Base-by-base conservation (phyloP, 306 rosid species). In the Trifolium fragiferum region DNA sequence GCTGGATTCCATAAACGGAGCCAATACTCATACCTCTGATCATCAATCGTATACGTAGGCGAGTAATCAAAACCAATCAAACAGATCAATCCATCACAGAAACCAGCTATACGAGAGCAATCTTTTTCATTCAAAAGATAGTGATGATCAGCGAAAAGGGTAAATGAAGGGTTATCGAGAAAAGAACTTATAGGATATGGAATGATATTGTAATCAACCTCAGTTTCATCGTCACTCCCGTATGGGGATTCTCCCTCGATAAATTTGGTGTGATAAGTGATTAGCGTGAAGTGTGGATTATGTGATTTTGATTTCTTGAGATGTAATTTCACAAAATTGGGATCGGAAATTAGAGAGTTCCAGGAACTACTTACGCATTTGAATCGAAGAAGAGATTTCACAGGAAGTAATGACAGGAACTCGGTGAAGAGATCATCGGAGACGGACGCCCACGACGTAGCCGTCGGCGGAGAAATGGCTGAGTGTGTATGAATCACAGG, bases 221-320 rank as follows among this genome's bases (percentile, higher is more conserved):
- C 37, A 6, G 1, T 5, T 32, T 32, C 37, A 1, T 32, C 5
- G 12, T 51, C 27, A 3, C 58, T 51, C 0, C 18, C 51, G 8
- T 47, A 15, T 5, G 18, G 19, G 2, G 7, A 0, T 3, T 4
- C 2, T 5, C 19, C 19, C 15, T 5, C 6, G 19, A 14, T 14
- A 0, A 0, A 0, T 16, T 11, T 23, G 0, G 1, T 3, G n/a
- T 10, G n/a, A 4, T 21, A 0, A 13, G 9, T 1, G 61, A 54
- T 20, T 8, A 54, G 9, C 20, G 7, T 54, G 7, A 54, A 54
- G 10, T 54, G 30, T 4, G 27, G 6, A 54, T 20, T 54, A 20
- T 6, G 38, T 25, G 64, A 23, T 58, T 6, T 14, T 58, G 64
- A 58, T 58, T 2, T 58, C 0, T 5, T 25, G 38, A 58, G 64